These are phyloP conservation scores for Epichloe sp. DNA, from an alignment of 2,329 filamentous ascomycete genomes.

Conservation along the genomic window DNA sequence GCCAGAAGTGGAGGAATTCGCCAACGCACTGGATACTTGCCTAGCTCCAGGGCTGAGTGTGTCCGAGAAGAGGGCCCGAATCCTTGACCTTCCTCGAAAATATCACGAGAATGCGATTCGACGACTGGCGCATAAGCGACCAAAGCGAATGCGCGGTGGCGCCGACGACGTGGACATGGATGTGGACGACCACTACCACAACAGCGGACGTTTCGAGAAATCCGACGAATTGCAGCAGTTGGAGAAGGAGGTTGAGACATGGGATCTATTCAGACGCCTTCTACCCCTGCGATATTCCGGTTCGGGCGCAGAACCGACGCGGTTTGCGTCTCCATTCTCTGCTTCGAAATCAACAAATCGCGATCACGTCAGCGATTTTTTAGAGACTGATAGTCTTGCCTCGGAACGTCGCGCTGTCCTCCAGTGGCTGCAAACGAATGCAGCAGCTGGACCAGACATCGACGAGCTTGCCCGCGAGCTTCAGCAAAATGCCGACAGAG, in stretches of 20 bases:
- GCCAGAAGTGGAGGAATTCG: constrained; percentile 77
- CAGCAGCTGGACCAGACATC: constrained; percentile 57
- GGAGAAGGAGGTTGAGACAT: constrained; percentile 78
- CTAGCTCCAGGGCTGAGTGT: constrained; percentile 33
- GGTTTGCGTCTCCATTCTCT: constrained; percentile 16
- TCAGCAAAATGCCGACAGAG: constrained; percentile 62
- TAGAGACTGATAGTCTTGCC: constrained; percentile 58
- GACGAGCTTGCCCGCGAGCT: constrained; percentile 64
- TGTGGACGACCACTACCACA: constrained; percentile 29
- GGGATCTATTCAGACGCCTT: constrained; percentile 70
- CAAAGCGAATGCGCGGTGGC: constrained; percentile 15
- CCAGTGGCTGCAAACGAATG: constrained; percentile 74
- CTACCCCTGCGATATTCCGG: constrained; percentile 54
- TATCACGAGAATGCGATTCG: constrained; percentile 45
- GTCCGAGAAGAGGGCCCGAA: constrained; percentile 47
- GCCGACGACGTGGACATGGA: constrained; percentile 43
- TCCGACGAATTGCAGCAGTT: constrained; percentile 33
- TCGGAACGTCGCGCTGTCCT: constrained; percentile 69
- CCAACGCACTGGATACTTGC: constrained; percentile 69
- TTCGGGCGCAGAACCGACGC: constrained; percentile 15
- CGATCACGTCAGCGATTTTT: constrained; percentile 46
- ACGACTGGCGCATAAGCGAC: constrained; percentile 18
- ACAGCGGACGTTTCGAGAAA: neutral
- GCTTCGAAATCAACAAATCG: constrained; percentile 16
- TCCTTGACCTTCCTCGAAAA: constrained; percentile 45